Evolutionary conservation across 1,284 basidiomycete genomes (phyloP).

Genomic region (Meira nashicola): DNA sequence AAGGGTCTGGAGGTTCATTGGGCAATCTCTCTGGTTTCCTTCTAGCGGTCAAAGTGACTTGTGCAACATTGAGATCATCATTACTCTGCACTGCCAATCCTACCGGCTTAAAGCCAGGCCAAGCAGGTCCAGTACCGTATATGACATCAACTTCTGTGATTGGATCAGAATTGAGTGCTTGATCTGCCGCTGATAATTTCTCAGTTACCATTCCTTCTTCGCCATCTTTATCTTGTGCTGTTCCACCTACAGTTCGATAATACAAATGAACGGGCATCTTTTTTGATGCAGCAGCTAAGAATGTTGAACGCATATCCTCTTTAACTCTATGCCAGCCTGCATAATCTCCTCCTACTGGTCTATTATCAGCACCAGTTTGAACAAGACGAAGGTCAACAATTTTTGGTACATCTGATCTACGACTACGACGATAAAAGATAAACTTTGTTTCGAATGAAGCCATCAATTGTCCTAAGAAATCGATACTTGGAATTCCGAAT

Average conservation of each 20-base stretch:
- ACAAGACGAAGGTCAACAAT: slow-evolving; percentile 37
- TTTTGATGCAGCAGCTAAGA: slow-evolving; percentile 18
- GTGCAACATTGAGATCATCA: slow-evolving; percentile 12
- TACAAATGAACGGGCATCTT: slow-evolving; percentile 29
- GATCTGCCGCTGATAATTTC: neutral
- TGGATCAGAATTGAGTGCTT: slow-evolving; percentile 10
- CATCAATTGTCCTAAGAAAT: neutral
- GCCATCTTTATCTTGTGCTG: slow-evolving; percentile 6
- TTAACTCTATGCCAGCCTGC: slow-evolving; percentile 37
- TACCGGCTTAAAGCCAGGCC: slow-evolving; percentile 35
- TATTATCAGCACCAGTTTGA: slow-evolving; percentile 19
- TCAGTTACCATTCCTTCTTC: neutral
- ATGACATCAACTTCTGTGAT: slow-evolving; percentile 44
- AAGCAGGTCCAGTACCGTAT: slow-evolving; percentile 34
- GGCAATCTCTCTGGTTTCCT: slow-evolving; percentile 24
- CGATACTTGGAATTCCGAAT: neutral
- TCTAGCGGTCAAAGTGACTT: slow-evolving; percentile 23
- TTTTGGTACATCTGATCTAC: slow-evolving; percentile 21
- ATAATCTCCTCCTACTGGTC: slow-evolving; percentile 15
- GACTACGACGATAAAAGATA: slow-evolving; percentile 40
- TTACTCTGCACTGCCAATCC: slow-evolving; percentile 23
- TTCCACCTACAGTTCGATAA: slow-evolving; percentile 22
- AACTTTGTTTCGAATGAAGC: slow-evolving; percentile 24
- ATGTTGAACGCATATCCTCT: slow-evolving; percentile 23
- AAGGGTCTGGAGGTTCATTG: slow-evolving; percentile 14